Conservation (phyloP, 23 red algal species). For the Gracilariopsis chorda region DNA sequence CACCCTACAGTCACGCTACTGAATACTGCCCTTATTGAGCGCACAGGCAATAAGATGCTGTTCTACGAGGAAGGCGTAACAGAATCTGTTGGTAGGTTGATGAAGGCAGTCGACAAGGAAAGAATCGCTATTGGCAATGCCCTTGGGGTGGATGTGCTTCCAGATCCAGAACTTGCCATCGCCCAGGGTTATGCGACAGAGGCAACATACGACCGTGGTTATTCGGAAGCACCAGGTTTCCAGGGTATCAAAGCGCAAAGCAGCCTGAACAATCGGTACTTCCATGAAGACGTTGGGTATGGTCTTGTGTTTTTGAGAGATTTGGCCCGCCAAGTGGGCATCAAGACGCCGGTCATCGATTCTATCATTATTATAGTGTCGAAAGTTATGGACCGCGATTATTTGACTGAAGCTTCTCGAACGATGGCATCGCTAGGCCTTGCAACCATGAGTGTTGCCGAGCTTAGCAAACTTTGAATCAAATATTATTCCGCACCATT, state of each 20-base stretch:
- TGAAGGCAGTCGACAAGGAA: background rate
- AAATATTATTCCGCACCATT: too few species aligned
- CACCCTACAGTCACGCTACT: background rate
- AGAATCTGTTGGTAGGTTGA: background rate
- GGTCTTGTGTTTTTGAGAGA: background rate
- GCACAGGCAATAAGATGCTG: background rate
- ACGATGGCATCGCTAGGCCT: background rate
- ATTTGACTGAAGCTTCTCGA: background rate
- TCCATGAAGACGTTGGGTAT: conserved; percentile 16
- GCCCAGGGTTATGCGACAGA: background rate
- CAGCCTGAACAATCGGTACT: conserved; percentile 21
- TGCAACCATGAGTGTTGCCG: background rate
- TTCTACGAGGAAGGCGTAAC: conserved; percentile 18
- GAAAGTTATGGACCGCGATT: background rate
- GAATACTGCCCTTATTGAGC: background rate
- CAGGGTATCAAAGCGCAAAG: conserved; percentile 15
- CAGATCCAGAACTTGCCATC: background rate
- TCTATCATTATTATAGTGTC: background rate
- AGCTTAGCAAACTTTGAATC: background rate
- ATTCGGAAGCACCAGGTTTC: background rate
- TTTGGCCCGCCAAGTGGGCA: background rate
- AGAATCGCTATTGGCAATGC: background rate
- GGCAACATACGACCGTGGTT: background rate
- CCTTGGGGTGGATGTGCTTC: background rate
- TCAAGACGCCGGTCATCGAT: background rate